Percentiles rank a stretch among this genome's conserved stretches.
phyloP scores from a whole-genome alignment of 2,329 filamentous ascomycete genomes.

The Aspergillus persii region DNA sequence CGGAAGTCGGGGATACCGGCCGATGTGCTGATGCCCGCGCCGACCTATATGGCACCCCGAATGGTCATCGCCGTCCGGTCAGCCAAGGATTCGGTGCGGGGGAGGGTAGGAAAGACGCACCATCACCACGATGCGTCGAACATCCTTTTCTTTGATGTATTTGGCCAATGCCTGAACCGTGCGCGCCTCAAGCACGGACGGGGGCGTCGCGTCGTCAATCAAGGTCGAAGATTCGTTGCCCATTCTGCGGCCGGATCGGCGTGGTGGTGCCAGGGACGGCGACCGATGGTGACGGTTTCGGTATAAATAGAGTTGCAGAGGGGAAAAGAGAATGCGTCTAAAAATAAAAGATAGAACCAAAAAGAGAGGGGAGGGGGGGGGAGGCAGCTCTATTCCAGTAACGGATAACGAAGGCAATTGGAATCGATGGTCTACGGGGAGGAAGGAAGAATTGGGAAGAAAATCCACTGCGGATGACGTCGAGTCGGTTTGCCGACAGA shows the following conservation, averaged over 20 bases:
- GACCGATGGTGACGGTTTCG: slow-evolving; percentile 18
- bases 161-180: slow-evolving; percentile 74
- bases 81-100: slow-evolving; percentile 2
- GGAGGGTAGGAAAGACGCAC: slow-evolving; percentile 35
- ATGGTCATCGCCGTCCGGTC: background rate
- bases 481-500: slow-evolving; percentile 4
- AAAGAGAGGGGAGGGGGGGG: too few relatives aligned
- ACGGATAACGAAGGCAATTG: background rate
- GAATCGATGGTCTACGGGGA: background rate
- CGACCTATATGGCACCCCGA: slow-evolving; percentile 52
- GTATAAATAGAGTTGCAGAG: background rate
- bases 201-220: slow-evolving; percentile 62
- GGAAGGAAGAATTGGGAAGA: background rate
- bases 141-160: slow-evolving; percentile 69
- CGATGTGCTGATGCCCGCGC: slow-evolving; percentile 69
- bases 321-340: background rate
- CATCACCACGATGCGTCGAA: slow-evolving; percentile 76
- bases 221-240: slow-evolving; percentile 76
- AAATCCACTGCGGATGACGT: slow-evolving; percentile 11
- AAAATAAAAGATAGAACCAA: background rate
- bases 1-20: slow-evolving; percentile 83
- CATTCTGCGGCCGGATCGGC: slow-evolving; percentile 54
- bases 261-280: slow-evolving; percentile 21
- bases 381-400: background rate
- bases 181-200: slow-evolving; percentile 65